Percentiles rank a stretch among this genome's conserved stretches.
phyloP scores from a whole-genome alignment of 2,329 filamentous ascomycete species.

The Pezicula radicicola region DNA sequence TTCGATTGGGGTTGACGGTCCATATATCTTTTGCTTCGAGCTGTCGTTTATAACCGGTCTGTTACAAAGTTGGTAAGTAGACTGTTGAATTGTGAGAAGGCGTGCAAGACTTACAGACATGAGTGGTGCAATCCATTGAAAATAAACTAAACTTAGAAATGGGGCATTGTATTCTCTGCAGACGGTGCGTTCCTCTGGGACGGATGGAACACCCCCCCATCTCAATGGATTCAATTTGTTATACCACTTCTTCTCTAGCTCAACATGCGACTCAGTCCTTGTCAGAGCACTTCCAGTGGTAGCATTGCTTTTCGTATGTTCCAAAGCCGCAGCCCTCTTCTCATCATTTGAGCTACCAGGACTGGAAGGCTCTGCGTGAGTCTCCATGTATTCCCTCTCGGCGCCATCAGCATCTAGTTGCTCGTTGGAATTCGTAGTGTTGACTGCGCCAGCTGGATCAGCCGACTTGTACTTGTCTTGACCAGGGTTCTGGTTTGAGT shows the following conservation, averaged over 20 bases:
- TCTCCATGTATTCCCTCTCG: constrained; percentile 23
- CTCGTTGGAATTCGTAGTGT: constrained; percentile 13
- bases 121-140: constrained; percentile 86
- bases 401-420: constrained; percentile 12
- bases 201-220: constrained; percentile 54
- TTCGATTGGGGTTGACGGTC: constrained; percentile 78
- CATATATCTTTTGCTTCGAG: constrained; percentile 86
- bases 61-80: constrained; percentile 9
- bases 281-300: constrained; percentile 50
- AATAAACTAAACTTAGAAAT: constrained; percentile 74
- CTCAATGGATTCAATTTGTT: constrained; percentile 58
- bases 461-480: constrained; percentile 4
- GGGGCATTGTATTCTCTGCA: constrained; percentile 71
- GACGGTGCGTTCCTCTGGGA: constrained; percentile 48
- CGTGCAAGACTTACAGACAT: constrained; percentile 62
- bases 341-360: constrained; percentile 13
- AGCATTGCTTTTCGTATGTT: constrained; percentile 47
- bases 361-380: constrained; percentile 13
- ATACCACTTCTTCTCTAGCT: constrained; percentile 53
- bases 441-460: constrained; percentile 9
- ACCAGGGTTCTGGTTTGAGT: background rate
- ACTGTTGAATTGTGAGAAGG: background rate
- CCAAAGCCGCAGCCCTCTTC: constrained; percentile 32
- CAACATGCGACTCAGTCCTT: constrained; percentile 31
- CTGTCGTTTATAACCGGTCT: constrained; percentile 81